Evolutionary conservation across 2,329 filamentous ascomycete genomes (phyloP).

Genomic region (Scedosporium apiospermum): DNA sequence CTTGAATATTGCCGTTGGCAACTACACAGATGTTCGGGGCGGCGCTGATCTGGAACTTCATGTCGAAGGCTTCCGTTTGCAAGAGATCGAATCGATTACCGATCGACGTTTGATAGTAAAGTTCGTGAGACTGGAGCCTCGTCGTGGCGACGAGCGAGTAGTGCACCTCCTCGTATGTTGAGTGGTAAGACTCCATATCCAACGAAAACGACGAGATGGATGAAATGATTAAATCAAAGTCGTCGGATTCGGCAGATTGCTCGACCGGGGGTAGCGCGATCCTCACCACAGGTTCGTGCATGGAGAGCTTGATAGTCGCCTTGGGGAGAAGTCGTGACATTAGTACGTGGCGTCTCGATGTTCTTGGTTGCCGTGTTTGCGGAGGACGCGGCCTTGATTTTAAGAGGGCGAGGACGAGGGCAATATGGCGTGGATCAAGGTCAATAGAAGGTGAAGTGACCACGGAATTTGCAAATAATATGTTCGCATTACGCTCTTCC

Average conservation of each 20-base stretch:
- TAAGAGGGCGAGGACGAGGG: slow-evolving; percentile 69
- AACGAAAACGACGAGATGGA: slow-evolving; percentile 89
- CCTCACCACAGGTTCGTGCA: slow-evolving; percentile 90
- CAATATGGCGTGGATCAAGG: slow-evolving; percentile 83
- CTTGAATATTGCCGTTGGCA: slow-evolving; percentile 70
- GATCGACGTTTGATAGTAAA: slow-evolving; percentile 88
- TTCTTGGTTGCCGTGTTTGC: slow-evolving; percentile 21
- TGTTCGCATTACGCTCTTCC: slow-evolving; percentile 87
- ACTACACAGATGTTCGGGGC: slow-evolving; percentile 79
- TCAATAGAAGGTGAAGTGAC: slow-evolving; percentile 93
- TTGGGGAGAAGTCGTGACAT: slow-evolving; percentile 90
- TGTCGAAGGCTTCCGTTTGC: slow-evolving; percentile 76
- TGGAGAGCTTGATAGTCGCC: slow-evolving; percentile 86
- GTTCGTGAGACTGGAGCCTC: slow-evolving; percentile 72
- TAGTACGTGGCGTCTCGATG: slow-evolving; percentile 51
- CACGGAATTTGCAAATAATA: slow-evolving; percentile 91
- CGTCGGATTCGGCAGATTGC: slow-evolving; percentile 54
- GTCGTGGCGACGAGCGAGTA: slow-evolving; percentile 80
- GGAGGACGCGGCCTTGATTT: slow-evolving; percentile 40
- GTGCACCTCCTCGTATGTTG: slow-evolving; percentile 69
- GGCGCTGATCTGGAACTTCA: slow-evolving; percentile 77
- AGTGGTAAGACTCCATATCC: slow-evolving; percentile 94
- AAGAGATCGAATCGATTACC: slow-evolving; percentile 80
- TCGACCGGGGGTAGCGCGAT: slow-evolving; percentile 78
- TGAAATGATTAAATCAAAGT: slow-evolving; percentile 92